A percentile compares a stretch with the other conserved stretches of the same genome.
These are phyloP conservation scores for Ophiostoma sp. DNA, from an alignment of 2,329 filamentous ascomycete genomes.

Conservation along the genomic window DNA sequence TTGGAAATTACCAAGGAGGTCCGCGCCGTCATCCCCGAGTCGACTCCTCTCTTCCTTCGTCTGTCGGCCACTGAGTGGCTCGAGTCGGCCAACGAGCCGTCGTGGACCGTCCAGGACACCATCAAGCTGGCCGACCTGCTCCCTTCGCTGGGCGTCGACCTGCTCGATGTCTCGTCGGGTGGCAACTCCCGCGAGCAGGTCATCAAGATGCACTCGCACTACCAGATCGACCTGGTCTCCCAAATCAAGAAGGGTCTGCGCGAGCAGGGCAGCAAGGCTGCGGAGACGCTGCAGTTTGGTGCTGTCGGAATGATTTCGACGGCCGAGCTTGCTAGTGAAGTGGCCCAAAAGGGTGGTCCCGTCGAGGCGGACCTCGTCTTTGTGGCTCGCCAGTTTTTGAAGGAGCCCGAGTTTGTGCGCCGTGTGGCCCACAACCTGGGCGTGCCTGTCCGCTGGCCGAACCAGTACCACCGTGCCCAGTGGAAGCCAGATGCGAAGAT, in stretches of 20 bases:
- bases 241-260: slow-evolving; percentile 67
- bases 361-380: slow-evolving; percentile 68
- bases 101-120: slow-evolving; percentile 70
- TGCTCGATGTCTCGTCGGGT: slow-evolving; percentile 78
- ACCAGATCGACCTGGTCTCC: slow-evolving; percentile 73
- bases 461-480: slow-evolving; percentile 56
- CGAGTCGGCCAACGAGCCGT: slow-evolving; percentile 46
- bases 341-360: slow-evolving; percentile 50
- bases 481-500: slow-evolving; percentile 27
- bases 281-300: slow-evolving; percentile 61
- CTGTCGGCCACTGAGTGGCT: slow-evolving; percentile 66
- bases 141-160: slow-evolving; percentile 72
- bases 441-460: slow-evolving; percentile 69
- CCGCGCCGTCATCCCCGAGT: slow-evolving; percentile 52
- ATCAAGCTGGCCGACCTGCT: slow-evolving; percentile 68
- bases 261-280: slow-evolving; percentile 47
- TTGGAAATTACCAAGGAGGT: slow-evolving; percentile 54
- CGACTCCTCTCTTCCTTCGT: slow-evolving; percentile 59
- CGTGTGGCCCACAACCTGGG: slow-evolving; percentile 70
- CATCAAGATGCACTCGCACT: slow-evolving; percentile 62
- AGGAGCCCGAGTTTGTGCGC: slow-evolving; percentile 78
- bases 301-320: slow-evolving; percentile 73
- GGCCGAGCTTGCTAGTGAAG: slow-evolving; percentile 64
- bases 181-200: slow-evolving; percentile 66
- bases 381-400: slow-evolving; percentile 73